Evolutionary conservation across 2,329 filamentous ascomycete genomes (phyloP).

Genomic region (Fusarium anguioides): DNA sequence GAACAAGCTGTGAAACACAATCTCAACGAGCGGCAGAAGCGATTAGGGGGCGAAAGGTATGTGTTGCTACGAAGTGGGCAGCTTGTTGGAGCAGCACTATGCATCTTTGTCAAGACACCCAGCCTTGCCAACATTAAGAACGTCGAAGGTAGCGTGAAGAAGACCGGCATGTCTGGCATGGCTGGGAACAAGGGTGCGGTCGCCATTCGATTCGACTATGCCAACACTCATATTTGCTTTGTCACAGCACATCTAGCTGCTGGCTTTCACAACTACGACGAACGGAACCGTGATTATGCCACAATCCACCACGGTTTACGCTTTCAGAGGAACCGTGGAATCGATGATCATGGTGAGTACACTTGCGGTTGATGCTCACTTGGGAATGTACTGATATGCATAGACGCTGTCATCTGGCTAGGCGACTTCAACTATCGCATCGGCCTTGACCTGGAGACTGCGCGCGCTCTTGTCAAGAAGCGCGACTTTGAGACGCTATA

Average conservation of each 20-base stretch:
- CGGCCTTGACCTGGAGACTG: slow-evolving; percentile 81
- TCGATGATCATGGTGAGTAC: slow-evolving; percentile 82
- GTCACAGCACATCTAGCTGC: slow-evolving; percentile 97
- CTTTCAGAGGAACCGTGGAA: slow-evolving; percentile 90
- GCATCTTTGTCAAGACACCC: slow-evolving; percentile 88
- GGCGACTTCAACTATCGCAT: slow-evolving; percentile 99
- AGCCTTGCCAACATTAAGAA: slow-evolving; percentile 88
- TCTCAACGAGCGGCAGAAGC: slow-evolving; percentile 77
- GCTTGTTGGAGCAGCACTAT: slow-evolving; percentile 91
- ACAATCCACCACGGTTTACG: slow-evolving; percentile 88
- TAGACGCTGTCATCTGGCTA: slow-evolving; percentile 86
- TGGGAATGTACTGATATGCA: slow-evolving; percentile 20
- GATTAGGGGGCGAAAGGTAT: slow-evolving; percentile 78
- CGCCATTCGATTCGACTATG: slow-evolving; percentile 94
- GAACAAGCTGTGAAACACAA: slow-evolving; percentile 82
- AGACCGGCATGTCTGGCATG: slow-evolving; percentile 93
- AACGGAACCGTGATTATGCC: slow-evolving; percentile 91
- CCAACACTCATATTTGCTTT: slow-evolving; percentile 91
- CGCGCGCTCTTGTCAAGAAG: slow-evolving; percentile 77
- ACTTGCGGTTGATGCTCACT: slow-evolving; percentile 16
- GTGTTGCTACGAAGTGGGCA: slow-evolving; percentile 92
- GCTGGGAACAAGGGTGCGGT: slow-evolving; percentile 98
- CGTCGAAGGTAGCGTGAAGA: slow-evolving; percentile 95
- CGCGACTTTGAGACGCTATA: slow-evolving; percentile 83
- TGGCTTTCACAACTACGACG: slow-evolving; percentile 96